phyloP scores from a whole-genome alignment of 1,139 yeast species.

The Yamadazyma taylorii region DNA sequence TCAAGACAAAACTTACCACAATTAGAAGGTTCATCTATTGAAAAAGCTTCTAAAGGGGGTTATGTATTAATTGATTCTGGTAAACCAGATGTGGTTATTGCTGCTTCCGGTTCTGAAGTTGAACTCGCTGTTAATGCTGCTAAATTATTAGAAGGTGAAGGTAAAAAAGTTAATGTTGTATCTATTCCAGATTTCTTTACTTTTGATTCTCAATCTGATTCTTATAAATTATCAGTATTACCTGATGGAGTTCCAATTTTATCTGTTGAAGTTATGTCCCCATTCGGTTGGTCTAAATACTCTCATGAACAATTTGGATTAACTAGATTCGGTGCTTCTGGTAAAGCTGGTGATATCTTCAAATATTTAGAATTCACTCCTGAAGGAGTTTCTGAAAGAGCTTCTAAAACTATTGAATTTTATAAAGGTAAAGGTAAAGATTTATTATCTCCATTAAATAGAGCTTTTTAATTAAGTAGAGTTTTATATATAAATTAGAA shows the following conservation, averaged over 20 bases:
- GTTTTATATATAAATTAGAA: conserved; percentile 1
- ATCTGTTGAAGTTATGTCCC: conserved; percentile 92
- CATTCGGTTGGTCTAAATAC: conserved; percentile 93
- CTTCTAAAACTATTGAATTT: conserved; percentile 73
- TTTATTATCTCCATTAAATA: conserved; percentile 73
- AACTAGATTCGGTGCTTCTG: conserved; percentile 97
- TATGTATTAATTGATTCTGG: conserved; percentile 63
- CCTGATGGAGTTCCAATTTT: conserved; percentile 94
- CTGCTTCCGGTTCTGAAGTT: conserved; percentile 97
- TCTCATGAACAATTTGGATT: conserved; percentile 97
- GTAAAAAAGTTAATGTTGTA: conserved; percentile 63
- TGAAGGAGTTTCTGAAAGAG: conserved; percentile 90
- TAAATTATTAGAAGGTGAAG: conserved; percentile 63
- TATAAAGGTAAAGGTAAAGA: conserved; percentile 84
- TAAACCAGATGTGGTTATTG: conserved; percentile 75
- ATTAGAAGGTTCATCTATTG: conserved; percentile 88
- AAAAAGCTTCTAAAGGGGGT: conserved; percentile 95
- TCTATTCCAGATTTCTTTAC: conserved; percentile 93
- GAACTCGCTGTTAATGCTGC: conserved; percentile 80
- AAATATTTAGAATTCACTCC: conserved; percentile 87
- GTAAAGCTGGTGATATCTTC: conserved; percentile 83
- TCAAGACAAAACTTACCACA: conserved; percentile 98
- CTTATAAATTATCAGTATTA: conserved; percentile 80
- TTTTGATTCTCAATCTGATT: conserved; percentile 78
- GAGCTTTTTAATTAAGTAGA: conserved; percentile 50